Evolutionary conservation across 208 protist genomes (phyloP), one percentile per base, ranked within the genome.

Genomic region (Leishmania lainsoni): DNA sequence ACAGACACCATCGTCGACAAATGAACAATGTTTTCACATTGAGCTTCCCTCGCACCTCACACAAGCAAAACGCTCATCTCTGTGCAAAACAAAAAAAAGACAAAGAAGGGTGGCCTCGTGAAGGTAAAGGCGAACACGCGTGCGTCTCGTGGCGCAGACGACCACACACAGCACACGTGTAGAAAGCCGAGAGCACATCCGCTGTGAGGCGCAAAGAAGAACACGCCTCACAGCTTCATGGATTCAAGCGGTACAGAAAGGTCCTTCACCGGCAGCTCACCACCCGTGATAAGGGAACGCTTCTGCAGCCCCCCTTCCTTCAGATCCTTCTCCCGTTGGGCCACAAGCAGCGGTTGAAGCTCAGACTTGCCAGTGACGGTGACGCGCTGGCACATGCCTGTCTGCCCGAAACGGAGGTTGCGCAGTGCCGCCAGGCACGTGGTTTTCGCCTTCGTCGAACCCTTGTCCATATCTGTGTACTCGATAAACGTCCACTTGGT

Each of bases 401-500:
- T 85, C 56, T 85, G 69, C 3, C 86, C 89, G 66, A 94, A 95
- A 49, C 89, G 87, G 3, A 85, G 75, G 76, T 95, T 96, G 71
- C 86, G 89, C n/a, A 96, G 79, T 26, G 92, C 92, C 16, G 86
- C 81, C 12, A 96, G 79, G 79, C 92, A 96, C 42, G 81, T 78
- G 22, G 81, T 76, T 0, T 35, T 26, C 5, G 63, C 84, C 16
- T 73, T 73, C 68, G 86, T 87, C 35, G 71, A 61, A 5, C 83
- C 84, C 16, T 65, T 75, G 61, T 89, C 81, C 6, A 77, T 78
- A 26, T 92, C 83, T n/a, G 78, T 78, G 81, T 96, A 96, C 83
- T 96, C 92, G 45, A 96, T 88, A 58, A 96, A 92, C 20, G 91
- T 94, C 92, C 92, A 96, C 82, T 96, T 96, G 20, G 87, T 89